Percentiles rank a stretch among this genome's conserved stretches.
These are phyloP conservation scores for Agrocybe pediades DNA, from an alignment of 768 basidiomycete species.

Conservation along the genomic window DNA sequence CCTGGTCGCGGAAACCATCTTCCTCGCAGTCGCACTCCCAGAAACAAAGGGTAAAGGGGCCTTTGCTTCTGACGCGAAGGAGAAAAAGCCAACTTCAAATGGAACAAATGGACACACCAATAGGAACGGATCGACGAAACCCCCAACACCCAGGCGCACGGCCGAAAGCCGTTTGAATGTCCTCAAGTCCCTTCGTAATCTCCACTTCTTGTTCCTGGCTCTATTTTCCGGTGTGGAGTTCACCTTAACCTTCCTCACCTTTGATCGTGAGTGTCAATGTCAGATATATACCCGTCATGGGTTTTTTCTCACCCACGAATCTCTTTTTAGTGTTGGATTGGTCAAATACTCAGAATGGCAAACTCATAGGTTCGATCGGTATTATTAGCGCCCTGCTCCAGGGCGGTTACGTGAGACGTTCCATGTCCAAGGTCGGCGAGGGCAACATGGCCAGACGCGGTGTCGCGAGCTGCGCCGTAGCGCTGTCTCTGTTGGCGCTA, in stretches of 20 bases:
- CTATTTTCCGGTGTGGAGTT: conserved; percentile 97
- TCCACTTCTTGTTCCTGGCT: conserved; percentile 86
- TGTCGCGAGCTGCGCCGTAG: conserved; percentile 69
- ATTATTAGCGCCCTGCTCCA: conserved; percentile 88
- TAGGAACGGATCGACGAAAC: conserved; percentile 18
- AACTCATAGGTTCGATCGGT: conserved; percentile 85
- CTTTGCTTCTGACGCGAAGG: conserved; percentile 18
- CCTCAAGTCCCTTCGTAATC: conserved; percentile 59
- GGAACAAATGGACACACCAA: conserved; percentile 20
- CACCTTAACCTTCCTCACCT: conserved; percentile 93
- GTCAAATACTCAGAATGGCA: conserved; percentile 87
- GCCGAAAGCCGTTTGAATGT: conserved; percentile 53
- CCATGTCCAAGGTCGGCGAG: conserved; percentile 74
- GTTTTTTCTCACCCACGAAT: not conserved
- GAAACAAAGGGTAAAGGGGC: conserved; percentile 71
- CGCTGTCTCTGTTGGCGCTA: conserved; percentile 69
- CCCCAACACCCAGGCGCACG: conserved; percentile 31
- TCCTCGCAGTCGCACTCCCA: conserved; percentile 74
- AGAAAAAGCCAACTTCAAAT: conserved; percentile 16
- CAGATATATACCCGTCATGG: not conserved
- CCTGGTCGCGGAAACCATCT: conserved; percentile 76
- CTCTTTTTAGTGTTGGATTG: conserved; percentile 73
- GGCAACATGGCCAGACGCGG: conserved; percentile 84
- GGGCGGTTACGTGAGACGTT: conserved; percentile 91
- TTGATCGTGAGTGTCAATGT: conserved; percentile 62